A percentile compares a stretch with the other conserved stretches of the same genome.
Conservation (phyloP, 208 protist species). For the Trypanosoma congolense region DNA sequence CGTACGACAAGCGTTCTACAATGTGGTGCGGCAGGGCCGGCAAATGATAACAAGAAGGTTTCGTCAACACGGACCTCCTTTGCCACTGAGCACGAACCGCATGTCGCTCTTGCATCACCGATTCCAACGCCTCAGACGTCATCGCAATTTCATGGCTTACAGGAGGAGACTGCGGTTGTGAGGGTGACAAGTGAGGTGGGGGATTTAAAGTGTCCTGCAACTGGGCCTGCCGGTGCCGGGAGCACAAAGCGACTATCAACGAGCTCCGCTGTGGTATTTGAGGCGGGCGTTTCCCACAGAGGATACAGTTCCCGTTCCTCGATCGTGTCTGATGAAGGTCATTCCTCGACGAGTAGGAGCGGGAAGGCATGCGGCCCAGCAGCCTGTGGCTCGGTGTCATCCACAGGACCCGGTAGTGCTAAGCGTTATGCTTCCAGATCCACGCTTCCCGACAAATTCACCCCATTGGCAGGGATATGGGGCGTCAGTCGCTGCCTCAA, state of each 20-base stretch:
- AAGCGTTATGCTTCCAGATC: background rate
- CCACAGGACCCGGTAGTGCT: background rate
- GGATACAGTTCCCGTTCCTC: background rate
- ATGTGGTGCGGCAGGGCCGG: background rate
- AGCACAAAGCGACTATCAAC: background rate
- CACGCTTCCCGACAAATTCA: background rate
- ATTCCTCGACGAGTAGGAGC: background rate
- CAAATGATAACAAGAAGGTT: background rate
- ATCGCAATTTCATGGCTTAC: background rate
- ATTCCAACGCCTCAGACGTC: background rate
- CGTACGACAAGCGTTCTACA: conserved; percentile 6
- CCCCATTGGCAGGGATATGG: background rate
- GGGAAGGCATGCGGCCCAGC: background rate
- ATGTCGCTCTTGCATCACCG: background rate
- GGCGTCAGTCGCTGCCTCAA: background rate
- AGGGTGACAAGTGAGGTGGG: too few species aligned
- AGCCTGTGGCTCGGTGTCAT: background rate
- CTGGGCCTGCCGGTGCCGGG: background rate
- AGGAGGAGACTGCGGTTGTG: background rate
- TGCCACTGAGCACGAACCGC: background rate
- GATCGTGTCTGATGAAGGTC: background rate
- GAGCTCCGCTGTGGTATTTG: background rate
- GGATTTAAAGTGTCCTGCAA: background rate
- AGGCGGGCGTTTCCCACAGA: background rate
- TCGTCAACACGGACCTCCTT: background rate